phyloP scores from a whole-genome alignment of 2,329 filamentous ascomycete species.

The Trichoderma atrobrunneum region DNA sequence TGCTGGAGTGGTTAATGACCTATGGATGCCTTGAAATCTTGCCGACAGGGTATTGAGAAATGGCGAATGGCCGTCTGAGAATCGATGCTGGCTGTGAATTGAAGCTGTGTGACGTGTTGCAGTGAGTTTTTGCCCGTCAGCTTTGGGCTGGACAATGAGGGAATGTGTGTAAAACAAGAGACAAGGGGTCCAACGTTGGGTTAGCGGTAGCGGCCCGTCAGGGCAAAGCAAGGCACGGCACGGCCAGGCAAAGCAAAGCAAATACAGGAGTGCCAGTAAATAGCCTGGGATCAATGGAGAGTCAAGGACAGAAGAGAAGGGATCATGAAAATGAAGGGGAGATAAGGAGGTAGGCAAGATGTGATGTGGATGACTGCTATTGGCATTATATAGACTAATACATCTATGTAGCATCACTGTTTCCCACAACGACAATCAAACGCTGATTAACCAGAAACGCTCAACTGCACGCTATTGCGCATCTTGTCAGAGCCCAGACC shows the following conservation, averaged over 20 bases:
- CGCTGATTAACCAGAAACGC: conserved; percentile 5
- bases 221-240: not conserved
- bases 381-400: not conserved
- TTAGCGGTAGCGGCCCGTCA: not conserved
- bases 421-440: not conserved
- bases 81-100: not conserved
- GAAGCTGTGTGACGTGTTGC: conserved; percentile 10
- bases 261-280: not conserved
- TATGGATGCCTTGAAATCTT: not conserved
- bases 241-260: not conserved
- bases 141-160: not conserved
- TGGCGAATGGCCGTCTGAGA: not conserved
- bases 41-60: not conserved
- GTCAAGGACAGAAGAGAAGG: not conserved
- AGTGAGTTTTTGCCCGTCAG: not conserved
- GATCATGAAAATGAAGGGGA: not conserved
- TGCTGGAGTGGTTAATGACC: conserved; percentile 2
- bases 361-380: not conserved
- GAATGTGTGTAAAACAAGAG: not conserved
- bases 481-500: not conserved
- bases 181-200: not conserved
- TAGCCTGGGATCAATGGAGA: not conserved
- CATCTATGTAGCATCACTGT: not conserved
- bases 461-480: not conserved
- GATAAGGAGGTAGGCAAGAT: not conserved